These are phyloP conservation scores for Populus davidiana DNA, from an alignment of 345 rosid species.

Conservation along the genomic window DNA sequence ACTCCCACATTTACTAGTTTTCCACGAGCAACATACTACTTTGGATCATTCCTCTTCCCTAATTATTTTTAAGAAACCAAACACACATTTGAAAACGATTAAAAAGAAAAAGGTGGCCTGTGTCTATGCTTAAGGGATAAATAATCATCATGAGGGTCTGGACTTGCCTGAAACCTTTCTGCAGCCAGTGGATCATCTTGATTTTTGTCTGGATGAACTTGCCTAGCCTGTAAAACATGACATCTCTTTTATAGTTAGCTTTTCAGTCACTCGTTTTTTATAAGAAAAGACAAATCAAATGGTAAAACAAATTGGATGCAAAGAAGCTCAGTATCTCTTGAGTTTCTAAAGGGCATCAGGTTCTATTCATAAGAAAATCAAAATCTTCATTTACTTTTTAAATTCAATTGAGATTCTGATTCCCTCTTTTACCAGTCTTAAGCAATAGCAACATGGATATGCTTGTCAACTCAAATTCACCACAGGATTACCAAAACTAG, in stretches of 20 bases:
- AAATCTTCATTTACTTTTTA: neutral
- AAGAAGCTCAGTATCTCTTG: neutral
- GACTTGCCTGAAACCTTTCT: conserved; percentile 61
- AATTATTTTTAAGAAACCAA: neutral
- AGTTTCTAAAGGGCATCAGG: neutral
- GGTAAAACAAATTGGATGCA: neutral
- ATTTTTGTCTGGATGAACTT: conserved; percentile 82
- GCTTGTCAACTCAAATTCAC: neutral
- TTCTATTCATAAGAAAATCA: neutral
- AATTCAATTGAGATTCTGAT: neutral
- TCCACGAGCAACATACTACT: neutral
- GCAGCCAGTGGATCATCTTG: conserved; percentile 69
- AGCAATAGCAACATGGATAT: neutral
- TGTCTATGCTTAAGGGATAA: neutral
- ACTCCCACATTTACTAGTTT: neutral
- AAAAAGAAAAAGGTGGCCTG: neutral
- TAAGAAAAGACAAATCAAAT: no score
- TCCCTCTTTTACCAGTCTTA: neutral
- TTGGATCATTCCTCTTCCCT: neutral
- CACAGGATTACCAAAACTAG: neutral
- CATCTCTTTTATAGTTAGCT: neutral
- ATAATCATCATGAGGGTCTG: neutral
- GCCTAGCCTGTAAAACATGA: conserved; percentile 51
- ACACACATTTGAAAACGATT: neutral
- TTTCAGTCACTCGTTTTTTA: no score